Evolutionary conservation across 2,329 filamentous ascomycete species (phyloP).

Genomic region (Trichoderma sp.): DNA sequence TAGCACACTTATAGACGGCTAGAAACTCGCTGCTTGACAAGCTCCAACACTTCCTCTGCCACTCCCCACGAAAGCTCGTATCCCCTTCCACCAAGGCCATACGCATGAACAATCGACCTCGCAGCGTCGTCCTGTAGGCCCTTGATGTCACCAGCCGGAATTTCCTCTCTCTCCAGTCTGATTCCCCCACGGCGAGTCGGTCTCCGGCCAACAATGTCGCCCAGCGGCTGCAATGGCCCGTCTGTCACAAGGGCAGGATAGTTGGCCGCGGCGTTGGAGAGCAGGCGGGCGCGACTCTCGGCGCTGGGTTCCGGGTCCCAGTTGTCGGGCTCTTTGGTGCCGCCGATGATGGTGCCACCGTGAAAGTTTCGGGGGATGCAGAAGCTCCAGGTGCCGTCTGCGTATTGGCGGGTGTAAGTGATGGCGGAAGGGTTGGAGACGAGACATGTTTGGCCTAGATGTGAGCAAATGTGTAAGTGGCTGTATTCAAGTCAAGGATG

Average conservation of each 20-base stretch:
- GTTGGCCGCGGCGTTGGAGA: constrained; percentile 46
- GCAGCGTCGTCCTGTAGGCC: constrained; percentile 12
- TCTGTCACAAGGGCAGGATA: constrained; percentile 42
- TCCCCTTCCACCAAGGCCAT: constrained; percentile 60
- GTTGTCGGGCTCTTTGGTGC: constrained; percentile 64
- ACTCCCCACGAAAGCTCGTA: constrained; percentile 63
- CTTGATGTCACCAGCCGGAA: constrained; percentile 17
- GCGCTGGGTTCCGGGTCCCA: constrained; percentile 55
- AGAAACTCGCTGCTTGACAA: constrained; percentile 28
- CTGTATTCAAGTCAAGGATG: neutral
- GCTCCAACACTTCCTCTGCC: constrained; percentile 44
- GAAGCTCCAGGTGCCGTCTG: constrained; percentile 65
- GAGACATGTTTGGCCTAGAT: constrained; percentile 50
- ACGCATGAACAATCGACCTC: constrained; percentile 52
- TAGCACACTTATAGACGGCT: constrained; percentile 22
- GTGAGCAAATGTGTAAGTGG: neutral
- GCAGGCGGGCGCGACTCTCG: constrained; percentile 47
- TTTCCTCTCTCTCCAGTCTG: constrained; percentile 42
- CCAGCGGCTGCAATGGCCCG: constrained; percentile 31
- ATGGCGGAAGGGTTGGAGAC: constrained; percentile 46
- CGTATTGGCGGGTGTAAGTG: constrained; percentile 60
- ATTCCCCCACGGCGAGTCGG: constrained; percentile 53
- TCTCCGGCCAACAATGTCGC: constrained; percentile 51
- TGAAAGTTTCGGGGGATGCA: constrained; percentile 63
- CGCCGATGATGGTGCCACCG: constrained; percentile 68